These are phyloP conservation scores for Exophiala mesophila DNA, from an alignment of 2,329 filamentous ascomycete genomes.

Conservation along the genomic window DNA sequence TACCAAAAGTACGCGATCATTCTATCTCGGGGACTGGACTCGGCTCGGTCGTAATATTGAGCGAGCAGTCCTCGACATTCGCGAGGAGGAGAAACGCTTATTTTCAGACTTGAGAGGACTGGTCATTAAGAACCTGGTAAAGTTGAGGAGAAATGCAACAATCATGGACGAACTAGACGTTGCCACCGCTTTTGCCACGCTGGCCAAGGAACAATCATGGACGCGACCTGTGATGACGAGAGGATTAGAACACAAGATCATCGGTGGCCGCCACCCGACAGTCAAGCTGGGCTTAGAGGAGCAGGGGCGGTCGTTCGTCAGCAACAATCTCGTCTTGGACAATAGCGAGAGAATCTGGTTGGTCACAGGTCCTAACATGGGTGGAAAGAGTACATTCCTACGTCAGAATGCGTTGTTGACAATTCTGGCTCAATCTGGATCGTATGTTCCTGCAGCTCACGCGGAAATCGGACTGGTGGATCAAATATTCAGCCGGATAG, in stretches of 20 bases:
- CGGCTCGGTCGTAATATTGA: slow-evolving; percentile 74
- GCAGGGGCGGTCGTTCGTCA: slow-evolving; percentile 74
- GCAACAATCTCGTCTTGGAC: slow-evolving; percentile 82
- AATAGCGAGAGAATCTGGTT: slow-evolving; percentile 65
- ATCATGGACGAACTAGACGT: slow-evolving; percentile 93
- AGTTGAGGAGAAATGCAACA: slow-evolving; percentile 80
- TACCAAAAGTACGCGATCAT: slow-evolving; percentile 77
- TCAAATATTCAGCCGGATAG: slow-evolving; percentile 88
- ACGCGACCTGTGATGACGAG: slow-evolving; percentile 68
- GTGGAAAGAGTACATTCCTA: slow-evolving; percentile 91
- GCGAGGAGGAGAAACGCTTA: slow-evolving; percentile 76
- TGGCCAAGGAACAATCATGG: slow-evolving; percentile 70
- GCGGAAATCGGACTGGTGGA: slow-evolving; percentile 90
- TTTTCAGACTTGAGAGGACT: slow-evolving; percentile 68
- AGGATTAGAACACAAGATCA: slow-evolving; percentile 63
- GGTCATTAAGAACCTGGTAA: slow-evolving; percentile 77
- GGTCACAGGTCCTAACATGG: slow-evolving; percentile 91
- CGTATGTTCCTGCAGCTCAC: slow-evolving; percentile 83
- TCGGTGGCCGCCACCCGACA: slow-evolving; percentile 85
- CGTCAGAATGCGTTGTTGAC: slow-evolving; percentile 93
- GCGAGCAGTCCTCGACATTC: slow-evolving; percentile 69
- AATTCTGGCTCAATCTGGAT: slow-evolving; percentile 86
- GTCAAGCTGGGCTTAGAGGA: slow-evolving; percentile 78
- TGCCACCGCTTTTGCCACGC: slow-evolving; percentile 72
- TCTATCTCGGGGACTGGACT: slow-evolving; percentile 81